Percentiles rank a stretch among this genome's conserved stretches.
Evolutionary conservation across 2,329 filamentous ascomycete species (phyloP).

Genomic region (Fusarium begoniae): DNA sequence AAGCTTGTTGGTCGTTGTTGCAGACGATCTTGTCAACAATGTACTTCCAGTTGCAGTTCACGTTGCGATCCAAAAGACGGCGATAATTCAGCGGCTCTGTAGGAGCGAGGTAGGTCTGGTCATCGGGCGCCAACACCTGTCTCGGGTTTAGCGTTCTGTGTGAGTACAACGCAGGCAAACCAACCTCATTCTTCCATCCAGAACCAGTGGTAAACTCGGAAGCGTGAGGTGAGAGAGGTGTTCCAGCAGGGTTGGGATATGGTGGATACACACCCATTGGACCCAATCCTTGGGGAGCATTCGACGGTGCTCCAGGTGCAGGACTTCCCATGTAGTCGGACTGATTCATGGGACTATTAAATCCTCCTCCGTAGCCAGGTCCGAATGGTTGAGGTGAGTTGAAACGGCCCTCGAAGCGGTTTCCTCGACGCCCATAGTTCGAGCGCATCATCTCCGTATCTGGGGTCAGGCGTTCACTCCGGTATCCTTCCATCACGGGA

Average conservation of each 20-base stretch:
- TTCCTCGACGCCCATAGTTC: slow-evolving; percentile 54
- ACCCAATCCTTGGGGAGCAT: slow-evolving; percentile 47
- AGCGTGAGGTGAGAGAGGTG: slow-evolving; percentile 76
- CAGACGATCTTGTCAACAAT: slow-evolving; percentile 99
- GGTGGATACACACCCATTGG: slow-evolving; percentile 52
- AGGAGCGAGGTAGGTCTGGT: slow-evolving; percentile 82
- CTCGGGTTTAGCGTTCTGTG: slow-evolving; percentile 21
- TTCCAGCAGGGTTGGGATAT: slow-evolving; percentile 68
- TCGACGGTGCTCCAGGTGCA: slow-evolving; percentile 48
- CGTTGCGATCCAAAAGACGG: slow-evolving; percentile 91
- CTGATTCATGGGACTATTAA: slow-evolving; percentile 46
- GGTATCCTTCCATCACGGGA: slow-evolving; percentile 52
- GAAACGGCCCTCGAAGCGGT: slow-evolving; percentile 58
- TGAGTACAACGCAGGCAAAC: slow-evolving; percentile 26
- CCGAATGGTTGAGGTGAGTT: slow-evolving; percentile 47
- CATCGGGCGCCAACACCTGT: slow-evolving; percentile 62
- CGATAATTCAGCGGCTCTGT: slow-evolving; percentile 97
- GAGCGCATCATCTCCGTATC: slow-evolving; percentile 61
- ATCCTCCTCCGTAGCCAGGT: slow-evolving; percentile 49
- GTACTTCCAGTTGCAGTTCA: slow-evolving; percentile 99
- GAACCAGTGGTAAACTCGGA: slow-evolving; percentile 74
- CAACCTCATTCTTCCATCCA: slow-evolving; percentile 66
- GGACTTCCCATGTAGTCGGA: slow-evolving; percentile 50
- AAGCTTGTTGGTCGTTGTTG: slow-evolving; percentile 99
- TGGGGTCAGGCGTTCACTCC: slow-evolving; percentile 57